Base-by-base conservation (phyloP, 1,139 yeast species). In the Pichiaceae sp. region DNA sequence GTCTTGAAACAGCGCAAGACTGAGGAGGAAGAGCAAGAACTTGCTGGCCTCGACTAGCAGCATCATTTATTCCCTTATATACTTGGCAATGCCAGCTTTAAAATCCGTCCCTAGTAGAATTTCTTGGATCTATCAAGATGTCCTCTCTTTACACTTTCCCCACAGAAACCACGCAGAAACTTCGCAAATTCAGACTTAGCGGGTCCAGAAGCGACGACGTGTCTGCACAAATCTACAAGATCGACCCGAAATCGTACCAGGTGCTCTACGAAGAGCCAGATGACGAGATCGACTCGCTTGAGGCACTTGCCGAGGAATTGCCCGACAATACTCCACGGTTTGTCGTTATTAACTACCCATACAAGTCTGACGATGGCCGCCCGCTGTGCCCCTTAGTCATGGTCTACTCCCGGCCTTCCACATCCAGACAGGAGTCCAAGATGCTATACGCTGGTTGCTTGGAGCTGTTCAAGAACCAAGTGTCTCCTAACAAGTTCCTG, bases 381-480 rank as follows among this genome's bases (percentile, higher is more conserved):
- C 69, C 73, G 50, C 71, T 77, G 34, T 68, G 73, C 11, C 96
- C 96, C 2, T 70, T 83, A 45, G 86, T 86, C 1, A 61, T 89
- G 55, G 49, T 87, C 19, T 87, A 86, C 57, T 87, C 91, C 79
- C 72, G 84, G 40, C 96, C 96, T 2, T 80, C 79, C 19, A 84
- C 95, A 0, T 70, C 87, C 16, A 80, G 83, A 15, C 91, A 79
- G 54, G 84, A 79, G 38, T 66, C 72, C 53, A 74, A 81, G 54
- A 87, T 87, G 96, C 62, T 84, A 35, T 87, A 84, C 51, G 96
- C 96, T 1, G 95, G 93, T 2, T 94, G 95, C 1, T 73, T 84
- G 20, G 96, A 87, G 53, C 62, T 79, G 48, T 71, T 87, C 43
- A 69, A 91, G 54, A 78, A 73, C 38, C 79, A 79, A 50, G 84